phyloP scores from a whole-genome alignment of 805 yeast genomes.

The Lipomyces kockii region DNA sequence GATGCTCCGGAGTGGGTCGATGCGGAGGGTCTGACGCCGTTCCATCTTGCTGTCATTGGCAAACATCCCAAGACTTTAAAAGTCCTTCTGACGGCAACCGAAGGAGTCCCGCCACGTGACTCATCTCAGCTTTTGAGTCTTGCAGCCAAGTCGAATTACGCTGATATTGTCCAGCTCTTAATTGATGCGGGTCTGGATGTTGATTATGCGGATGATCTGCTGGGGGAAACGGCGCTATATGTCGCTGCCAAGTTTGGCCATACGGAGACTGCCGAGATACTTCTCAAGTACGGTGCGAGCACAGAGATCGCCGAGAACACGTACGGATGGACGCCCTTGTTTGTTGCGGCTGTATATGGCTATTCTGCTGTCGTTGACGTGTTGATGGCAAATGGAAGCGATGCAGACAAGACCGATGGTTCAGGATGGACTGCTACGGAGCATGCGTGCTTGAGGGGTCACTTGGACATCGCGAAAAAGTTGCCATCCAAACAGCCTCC shows the following conservation, averaged over 20 bases:
- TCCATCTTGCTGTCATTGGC: constrained; percentile 82
- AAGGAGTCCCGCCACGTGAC: constrained; percentile 53
- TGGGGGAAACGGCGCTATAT: constrained; percentile 85
- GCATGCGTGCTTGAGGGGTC: constrained; percentile 91
- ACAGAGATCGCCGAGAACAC: constrained; percentile 75
- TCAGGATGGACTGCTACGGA: constrained; percentile 99
- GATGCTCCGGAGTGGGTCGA: constrained; percentile 51
- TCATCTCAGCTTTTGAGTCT: constrained; percentile 67
- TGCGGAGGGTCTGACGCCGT: constrained; percentile 76
- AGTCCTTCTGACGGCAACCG: constrained; percentile 55
- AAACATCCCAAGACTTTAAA: constrained; percentile 77
- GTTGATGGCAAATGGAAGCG: constrained; percentile 60
- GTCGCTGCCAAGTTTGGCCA: constrained; percentile 72
- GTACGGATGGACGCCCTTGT: constrained; percentile 94
- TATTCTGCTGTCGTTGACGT: constrained; percentile 58
- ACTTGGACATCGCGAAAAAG: constrained; percentile 67
- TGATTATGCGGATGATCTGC: constrained; percentile 60
- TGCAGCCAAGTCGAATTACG: constrained; percentile 69
- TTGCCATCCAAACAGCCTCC: constrained; percentile 44
- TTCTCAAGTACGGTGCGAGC: constrained; percentile 69
- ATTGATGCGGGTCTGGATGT: constrained; percentile 64
- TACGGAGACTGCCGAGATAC: constrained; percentile 55
- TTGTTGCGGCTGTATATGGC: constrained; percentile 90
- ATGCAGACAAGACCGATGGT: constrained; percentile 64
- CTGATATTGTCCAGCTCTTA: constrained; percentile 59